Percentiles rank a stretch among this genome's conserved stretches.
phyloP scores from a whole-genome alignment of 176 grass and related monocot genomes.

The Sorghum bicolor region DNA sequence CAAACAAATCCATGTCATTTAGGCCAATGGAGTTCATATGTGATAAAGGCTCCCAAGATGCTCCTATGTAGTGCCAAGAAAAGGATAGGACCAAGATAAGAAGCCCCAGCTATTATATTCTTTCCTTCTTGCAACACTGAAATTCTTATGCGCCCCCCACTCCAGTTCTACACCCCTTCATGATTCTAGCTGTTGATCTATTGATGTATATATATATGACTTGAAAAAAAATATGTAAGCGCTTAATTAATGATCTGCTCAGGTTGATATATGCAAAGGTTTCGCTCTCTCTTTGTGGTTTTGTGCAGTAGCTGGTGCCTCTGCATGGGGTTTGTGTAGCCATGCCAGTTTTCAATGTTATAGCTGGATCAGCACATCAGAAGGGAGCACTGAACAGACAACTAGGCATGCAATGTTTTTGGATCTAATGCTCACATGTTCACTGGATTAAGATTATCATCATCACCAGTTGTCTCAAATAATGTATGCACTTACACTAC shows the following conservation, averaged over 20 bases:
- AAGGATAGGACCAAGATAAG: constrained; percentile 61
- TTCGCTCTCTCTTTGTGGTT: neutral
- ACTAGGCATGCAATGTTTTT: constrained; percentile 45
- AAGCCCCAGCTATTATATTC: constrained; percentile 60
- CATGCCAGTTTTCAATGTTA: constrained; percentile 29
- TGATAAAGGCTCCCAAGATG: constrained; percentile 54
- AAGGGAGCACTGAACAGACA: constrained; percentile 53
- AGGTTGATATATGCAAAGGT: neutral
- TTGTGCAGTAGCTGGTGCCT: neutral
- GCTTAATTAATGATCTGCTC: neutral
- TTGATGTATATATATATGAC: neutral
- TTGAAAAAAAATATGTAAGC: neutral
- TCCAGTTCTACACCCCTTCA: neutral
- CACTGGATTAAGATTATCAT: constrained; percentile 47
- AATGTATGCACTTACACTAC: constrained; percentile 23
- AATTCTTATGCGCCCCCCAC: constrained; percentile 33
- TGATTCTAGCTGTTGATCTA: neutral
- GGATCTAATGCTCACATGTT: constrained; percentile 47
- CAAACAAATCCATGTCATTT: constrained; percentile 61
- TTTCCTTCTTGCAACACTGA: constrained; percentile 14
- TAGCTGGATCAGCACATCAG: constrained; percentile 48
- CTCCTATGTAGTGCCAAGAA: constrained; percentile 61
- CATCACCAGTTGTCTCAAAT: constrained; percentile 43
- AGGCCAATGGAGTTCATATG: constrained; percentile 53
- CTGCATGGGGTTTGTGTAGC: constrained; percentile 37